These are phyloP conservation scores for Dorcoceras hygrometricum DNA, from an alignment of 257 asterid species.

Conservation along the genomic window DNA sequence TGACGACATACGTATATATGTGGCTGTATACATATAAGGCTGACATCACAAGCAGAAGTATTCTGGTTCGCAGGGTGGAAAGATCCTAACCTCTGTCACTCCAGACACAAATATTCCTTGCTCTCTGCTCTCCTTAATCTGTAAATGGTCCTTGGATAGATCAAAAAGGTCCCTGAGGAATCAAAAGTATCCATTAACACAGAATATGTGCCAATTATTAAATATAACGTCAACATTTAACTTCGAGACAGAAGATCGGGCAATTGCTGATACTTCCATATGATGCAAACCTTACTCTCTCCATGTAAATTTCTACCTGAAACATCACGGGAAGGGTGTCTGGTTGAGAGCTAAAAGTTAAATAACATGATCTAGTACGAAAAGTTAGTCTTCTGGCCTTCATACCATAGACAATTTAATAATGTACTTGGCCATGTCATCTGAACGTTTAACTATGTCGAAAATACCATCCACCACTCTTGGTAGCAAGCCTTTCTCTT, in stretches of 20 bases:
- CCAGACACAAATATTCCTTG: slow-evolving; percentile 66
- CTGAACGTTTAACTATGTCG: slow-evolving; percentile 1
- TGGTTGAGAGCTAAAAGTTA: slow-evolving; percentile 15
- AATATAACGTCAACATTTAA: slow-evolving; percentile 20
- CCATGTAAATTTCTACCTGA: slow-evolving; percentile 89
- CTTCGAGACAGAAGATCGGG: slow-evolving; percentile 22
- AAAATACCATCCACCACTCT: neutral
- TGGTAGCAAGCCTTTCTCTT: neutral
- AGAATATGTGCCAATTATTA: slow-evolving; percentile 21
- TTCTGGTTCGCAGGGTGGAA: slow-evolving; percentile 15
- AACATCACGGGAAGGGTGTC: slow-evolving; percentile 22
- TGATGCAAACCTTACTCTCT: slow-evolving; percentile 72
- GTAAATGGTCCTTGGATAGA: slow-evolving; percentile 71
- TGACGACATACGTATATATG: neutral
- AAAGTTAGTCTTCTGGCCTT: slow-evolving; percentile 11
- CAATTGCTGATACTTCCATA: slow-evolving; percentile 20
- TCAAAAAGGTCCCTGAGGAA: slow-evolving; percentile 78
- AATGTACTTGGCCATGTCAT: slow-evolving; percentile 35
- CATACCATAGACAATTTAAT: slow-evolving; percentile 77
- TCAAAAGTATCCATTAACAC: slow-evolving; percentile 22
- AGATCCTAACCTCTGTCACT: slow-evolving; percentile 55
- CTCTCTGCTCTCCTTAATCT: slow-evolving; percentile 68
- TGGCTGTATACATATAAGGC: neutral
- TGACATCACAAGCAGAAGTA: slow-evolving; percentile 13
- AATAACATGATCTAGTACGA: slow-evolving; percentile 5